Evolutionary conservation across 176 grass and related monocot species (phyloP).

Genomic region (Oryza brachyantha): DNA sequence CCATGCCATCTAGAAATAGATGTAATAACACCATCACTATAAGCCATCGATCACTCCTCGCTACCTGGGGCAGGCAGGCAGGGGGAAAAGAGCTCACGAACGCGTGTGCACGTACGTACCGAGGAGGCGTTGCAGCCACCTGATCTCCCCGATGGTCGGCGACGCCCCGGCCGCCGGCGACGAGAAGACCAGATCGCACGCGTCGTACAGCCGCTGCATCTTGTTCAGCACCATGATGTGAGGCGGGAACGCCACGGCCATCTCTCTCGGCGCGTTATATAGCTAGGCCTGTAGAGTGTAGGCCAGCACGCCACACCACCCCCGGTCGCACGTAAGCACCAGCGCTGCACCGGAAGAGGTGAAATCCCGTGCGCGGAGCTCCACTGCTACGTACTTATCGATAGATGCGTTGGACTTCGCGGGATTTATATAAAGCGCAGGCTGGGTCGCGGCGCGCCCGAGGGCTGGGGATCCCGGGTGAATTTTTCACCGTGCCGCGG

Average conservation of each 20-base stretch:
- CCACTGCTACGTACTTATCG: background rate
- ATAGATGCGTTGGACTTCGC: background rate
- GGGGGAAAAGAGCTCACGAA: no score
- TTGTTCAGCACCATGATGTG: slow-evolving; percentile 47
- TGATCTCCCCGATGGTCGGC: slow-evolving; percentile 40
- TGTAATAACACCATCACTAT: background rate
- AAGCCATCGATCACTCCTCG: background rate
- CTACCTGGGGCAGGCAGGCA: no score
- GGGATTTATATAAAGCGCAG: background rate
- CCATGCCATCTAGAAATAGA: slow-evolving; percentile 43
- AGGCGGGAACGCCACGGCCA: slow-evolving; percentile 34
- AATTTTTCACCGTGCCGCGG: background rate
- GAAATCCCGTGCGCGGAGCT: background rate
- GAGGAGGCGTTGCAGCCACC: slow-evolving; percentile 55
- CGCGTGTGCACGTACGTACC: slow-evolving; percentile 17
- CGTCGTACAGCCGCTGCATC: slow-evolving; percentile 76
- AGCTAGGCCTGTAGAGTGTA: no score
- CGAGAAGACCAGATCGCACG: slow-evolving; percentile 61
- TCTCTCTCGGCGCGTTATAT: background rate
- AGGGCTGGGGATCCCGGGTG: background rate
- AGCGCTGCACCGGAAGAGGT: background rate
- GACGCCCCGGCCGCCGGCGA: slow-evolving; percentile 8
- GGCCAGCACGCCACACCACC: background rate
- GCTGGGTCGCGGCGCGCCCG: background rate
- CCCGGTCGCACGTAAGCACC: background rate